Conservation (phyloP, 2,329 filamentous ascomycete genomes). For the Fusarium algeriense region DNA sequence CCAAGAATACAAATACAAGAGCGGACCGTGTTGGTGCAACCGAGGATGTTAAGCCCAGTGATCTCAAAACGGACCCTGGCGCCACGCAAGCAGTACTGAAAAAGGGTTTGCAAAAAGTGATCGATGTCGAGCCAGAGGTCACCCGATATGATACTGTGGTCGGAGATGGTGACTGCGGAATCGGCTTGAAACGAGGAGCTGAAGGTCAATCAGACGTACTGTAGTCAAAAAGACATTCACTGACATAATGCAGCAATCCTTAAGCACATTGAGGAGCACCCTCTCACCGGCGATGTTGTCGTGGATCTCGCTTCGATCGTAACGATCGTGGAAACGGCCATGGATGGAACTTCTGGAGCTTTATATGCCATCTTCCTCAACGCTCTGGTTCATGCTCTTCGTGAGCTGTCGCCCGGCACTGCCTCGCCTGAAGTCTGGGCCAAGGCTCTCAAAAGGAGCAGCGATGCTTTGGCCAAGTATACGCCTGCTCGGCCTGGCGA, state of each 20-base stretch:
- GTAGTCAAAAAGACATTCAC: neutral
- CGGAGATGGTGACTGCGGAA: conserved; percentile 91
- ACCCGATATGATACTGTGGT: conserved; percentile 84
- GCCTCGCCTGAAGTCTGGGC: conserved; percentile 63
- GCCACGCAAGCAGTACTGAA: conserved; percentile 65
- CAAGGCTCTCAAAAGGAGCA: conserved; percentile 77
- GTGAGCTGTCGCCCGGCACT: conserved; percentile 55
- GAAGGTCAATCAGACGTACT: conserved; percentile 65
- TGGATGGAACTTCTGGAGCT: conserved; percentile 73
- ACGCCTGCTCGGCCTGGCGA: conserved; percentile 92
- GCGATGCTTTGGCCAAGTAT: conserved; percentile 80
- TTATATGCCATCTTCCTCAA: conserved; percentile 89
- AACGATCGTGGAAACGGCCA: conserved; percentile 66
- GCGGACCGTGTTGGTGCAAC: conserved; percentile 53
- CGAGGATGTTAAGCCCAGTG: conserved; percentile 58
- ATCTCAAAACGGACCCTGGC: conserved; percentile 65
- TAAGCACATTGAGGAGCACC: conserved; percentile 59
- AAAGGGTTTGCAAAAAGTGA: conserved; percentile 70
- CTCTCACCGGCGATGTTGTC: conserved; percentile 64
- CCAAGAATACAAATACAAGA: conserved; percentile 61
- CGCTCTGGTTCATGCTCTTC: conserved; percentile 76
- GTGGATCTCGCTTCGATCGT: conserved; percentile 66
- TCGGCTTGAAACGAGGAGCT: conserved; percentile 87
- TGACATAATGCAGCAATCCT: conserved; percentile 61
- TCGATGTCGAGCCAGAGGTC: conserved; percentile 76